Conservation (phyloP, 805 yeast species). For the Metschnikowia noctiluminum region DNA sequence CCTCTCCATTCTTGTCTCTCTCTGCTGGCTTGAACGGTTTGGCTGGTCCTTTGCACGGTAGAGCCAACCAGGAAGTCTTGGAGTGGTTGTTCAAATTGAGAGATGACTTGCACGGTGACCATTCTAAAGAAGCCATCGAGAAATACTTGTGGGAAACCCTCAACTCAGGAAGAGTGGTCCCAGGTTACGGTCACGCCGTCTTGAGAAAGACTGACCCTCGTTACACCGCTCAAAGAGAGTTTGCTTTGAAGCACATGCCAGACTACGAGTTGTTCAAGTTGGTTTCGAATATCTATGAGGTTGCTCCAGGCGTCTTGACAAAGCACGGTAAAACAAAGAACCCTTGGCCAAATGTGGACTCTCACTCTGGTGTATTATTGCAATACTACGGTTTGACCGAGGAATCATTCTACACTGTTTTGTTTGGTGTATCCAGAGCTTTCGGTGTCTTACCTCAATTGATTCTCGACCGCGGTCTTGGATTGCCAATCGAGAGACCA, state of each 20-base stretch:
- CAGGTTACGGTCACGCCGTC: conserved; percentile 89
- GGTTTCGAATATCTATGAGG: conserved; percentile 60
- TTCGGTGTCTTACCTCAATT: conserved; percentile 77
- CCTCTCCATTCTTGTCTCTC: conserved; percentile 71
- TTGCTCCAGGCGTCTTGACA: conserved; percentile 72
- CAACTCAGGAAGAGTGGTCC: conserved; percentile 73
- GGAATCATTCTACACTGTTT: conserved; percentile 71
- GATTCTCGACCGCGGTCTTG: conserved; percentile 73
- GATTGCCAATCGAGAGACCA: conserved; percentile 81
- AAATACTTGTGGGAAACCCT: conserved; percentile 68
- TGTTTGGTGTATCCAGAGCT: conserved; percentile 80
- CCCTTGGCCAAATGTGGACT: conserved; percentile 84
- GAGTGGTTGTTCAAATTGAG: conserved; percentile 67
- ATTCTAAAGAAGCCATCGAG: conserved; percentile 52
- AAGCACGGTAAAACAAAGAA: conserved; percentile 83
- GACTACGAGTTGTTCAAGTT: conserved; percentile 63
- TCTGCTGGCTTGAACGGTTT: conserved; percentile 79
- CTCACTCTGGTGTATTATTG: conserved; percentile 74
- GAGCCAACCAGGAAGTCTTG: conserved; percentile 83
- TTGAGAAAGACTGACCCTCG: conserved; percentile 82
- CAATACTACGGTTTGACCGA: conserved; percentile 77
- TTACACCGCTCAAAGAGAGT: conserved; percentile 68
- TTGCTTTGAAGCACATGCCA: conserved; percentile 60
- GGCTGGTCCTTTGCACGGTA: conserved; percentile 84
- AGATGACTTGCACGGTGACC: conserved; percentile 60